Percentiles rank a stretch among this genome's conserved stretches.
These are phyloP conservation scores for Aethionema arabicum DNA, from an alignment of 345 rosid species.

Conservation along the genomic window DNA sequence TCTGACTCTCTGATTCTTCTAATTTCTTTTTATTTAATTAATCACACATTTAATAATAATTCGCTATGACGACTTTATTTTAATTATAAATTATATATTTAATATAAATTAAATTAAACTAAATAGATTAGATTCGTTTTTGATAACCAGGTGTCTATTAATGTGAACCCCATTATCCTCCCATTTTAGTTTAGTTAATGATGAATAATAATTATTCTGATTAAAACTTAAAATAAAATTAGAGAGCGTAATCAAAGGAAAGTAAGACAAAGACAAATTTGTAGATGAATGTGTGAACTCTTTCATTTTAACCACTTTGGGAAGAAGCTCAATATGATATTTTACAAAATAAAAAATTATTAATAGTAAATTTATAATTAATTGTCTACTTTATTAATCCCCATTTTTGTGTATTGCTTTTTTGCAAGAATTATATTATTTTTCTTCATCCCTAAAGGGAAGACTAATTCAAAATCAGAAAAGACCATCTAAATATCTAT, in stretches of 20 bases:
- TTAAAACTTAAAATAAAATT: background rate
- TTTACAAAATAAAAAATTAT: no score
- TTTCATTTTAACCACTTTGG: no score
- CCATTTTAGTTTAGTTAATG: constrained; percentile 10
- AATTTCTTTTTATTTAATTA: constrained; percentile 20
- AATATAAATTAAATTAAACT: constrained; percentile 19
- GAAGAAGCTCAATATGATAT: no score
- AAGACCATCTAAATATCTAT: no score
- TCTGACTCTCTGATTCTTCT: constrained; percentile 32
- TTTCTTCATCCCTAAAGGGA: no score
- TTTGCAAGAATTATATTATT: no score
- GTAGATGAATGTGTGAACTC: constrained; percentile 25
- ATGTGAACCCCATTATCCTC: constrained; percentile 38
- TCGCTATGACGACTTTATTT: constrained; percentile 21
- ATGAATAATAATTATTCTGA: background rate
- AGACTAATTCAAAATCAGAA: no score
- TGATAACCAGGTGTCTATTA: constrained; percentile 28
- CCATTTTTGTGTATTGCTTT: no score
- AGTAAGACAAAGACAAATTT: constrained; percentile 7
- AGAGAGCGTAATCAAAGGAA: constrained; percentile 22
- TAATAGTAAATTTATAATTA: no score
- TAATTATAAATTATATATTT: background rate
- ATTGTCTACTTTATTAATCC: no score
- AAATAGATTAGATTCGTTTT: constrained; percentile 36
- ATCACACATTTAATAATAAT: constrained; percentile 9